A percentile compares a stretch with the other conserved stretches of the same genome.
Evolutionary conservation across 768 basidiomycete species (phyloP).

Genomic region (Mrakia hoshinonis): DNA sequence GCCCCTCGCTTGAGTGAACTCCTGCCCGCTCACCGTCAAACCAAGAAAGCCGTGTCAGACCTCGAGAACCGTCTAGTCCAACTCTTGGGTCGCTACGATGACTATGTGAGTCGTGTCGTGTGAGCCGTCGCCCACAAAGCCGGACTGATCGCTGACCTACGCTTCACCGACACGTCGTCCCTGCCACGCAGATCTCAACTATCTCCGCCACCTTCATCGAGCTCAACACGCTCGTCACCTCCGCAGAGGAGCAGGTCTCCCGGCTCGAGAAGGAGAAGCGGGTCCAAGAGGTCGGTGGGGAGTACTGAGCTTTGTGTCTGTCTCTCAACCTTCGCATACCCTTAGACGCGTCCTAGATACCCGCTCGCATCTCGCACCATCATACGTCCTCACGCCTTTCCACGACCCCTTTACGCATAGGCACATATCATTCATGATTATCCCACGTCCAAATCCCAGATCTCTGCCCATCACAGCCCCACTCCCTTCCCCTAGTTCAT

Average conservation of each 20-base stretch:
- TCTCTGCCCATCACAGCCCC: neutral
- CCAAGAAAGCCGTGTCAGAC: neutral
- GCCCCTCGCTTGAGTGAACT: neutral
- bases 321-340: neutral
- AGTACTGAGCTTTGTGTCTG: neutral
- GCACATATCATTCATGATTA: neutral
- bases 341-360: neutral
- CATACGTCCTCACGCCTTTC: neutral
- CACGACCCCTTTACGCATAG: neutral
- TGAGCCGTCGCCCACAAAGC: no score
- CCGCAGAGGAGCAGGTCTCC: neutral
- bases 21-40: slow-evolving; percentile 7
- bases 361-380: no score
- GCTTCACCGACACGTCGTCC: no score
- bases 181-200: neutral
- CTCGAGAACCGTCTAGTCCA: slow-evolving; percentile 14
- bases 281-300: neutral
- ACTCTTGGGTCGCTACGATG: slow-evolving; percentile 23
- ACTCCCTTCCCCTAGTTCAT: neutral
- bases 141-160: neutral
- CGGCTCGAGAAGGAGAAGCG: slow-evolving; percentile 7
- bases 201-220: slow-evolving; percentile 14
- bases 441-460: neutral
- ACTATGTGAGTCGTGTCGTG: slow-evolving; percentile 17
- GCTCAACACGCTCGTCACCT: neutral